Evolutionary conservation across 176 grass and related monocot species (phyloP), one percentile per base, ranked within the genome.

Genomic region (Eleusine indica): DNA sequence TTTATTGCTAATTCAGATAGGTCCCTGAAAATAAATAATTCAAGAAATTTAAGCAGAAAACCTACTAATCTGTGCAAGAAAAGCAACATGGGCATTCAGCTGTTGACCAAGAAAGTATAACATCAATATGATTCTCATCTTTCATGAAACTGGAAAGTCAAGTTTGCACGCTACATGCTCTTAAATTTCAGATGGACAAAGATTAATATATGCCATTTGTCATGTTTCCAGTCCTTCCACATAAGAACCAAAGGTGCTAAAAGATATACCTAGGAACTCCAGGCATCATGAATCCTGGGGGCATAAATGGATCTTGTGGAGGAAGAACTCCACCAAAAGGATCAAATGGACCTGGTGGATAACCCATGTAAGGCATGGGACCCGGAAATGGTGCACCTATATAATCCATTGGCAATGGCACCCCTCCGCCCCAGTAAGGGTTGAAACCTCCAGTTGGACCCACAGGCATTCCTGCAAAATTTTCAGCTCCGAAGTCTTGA

Each of bases 401-500:
- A 78, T 93, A 95, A 92, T 96, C 96, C 76, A 99, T 88, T 66
- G 84, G 91, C 66, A 99, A 48, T 68, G 91, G 93, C 86, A 94
- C 62, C 62, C 84, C 87, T 63, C 89, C 83, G 22, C 77, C 87
- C 91, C 93, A 99, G 73, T 91, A 99, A 47, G 89, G 96, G 67
- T 99, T 99, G 79, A 90, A 96, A 54, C 88, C 74, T 79, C 96
- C 85, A 76, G 89, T 58, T 41, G 89, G 89, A 57, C 83, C 80
- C 78, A 99, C 41, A 73, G 89, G 96, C 93, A 99, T 96, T 74
- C 84, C 92, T 44, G 74, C 74, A 87, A 92, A 96, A 89, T 94
- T 92, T 75, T 92, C 87, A 76, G 78, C 70, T 77, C 96, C 93
- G 80, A 92, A 83, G 76, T 99, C 89, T 85, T 92, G 82, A 90